Evolutionary conservation across 2,329 filamentous ascomycete genomes (phyloP).

Genomic region (Teratosphaeriaceae sp.): DNA sequence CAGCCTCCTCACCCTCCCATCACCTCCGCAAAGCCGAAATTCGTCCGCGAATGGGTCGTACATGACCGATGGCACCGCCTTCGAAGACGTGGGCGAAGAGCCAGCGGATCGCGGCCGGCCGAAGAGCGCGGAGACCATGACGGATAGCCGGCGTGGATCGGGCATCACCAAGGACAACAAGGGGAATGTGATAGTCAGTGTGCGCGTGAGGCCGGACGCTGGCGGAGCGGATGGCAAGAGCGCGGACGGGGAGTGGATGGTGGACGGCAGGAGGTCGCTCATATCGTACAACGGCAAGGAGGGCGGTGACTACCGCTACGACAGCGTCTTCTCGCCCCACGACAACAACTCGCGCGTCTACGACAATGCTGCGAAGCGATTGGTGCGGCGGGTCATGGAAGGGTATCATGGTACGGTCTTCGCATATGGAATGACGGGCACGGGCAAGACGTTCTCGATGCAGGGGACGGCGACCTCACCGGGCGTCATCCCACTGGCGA

Average conservation of each 20-base stretch:
- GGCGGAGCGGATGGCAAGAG: conserved; percentile 50
- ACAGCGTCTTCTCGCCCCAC: conserved; percentile 92
- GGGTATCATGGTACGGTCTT: conserved; percentile 98
- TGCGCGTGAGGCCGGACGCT: conserved; percentile 81
- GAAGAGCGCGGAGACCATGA: conserved; percentile 25
- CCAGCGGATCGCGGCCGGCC: conserved; percentile 38
- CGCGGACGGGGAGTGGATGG: conserved; percentile 79
- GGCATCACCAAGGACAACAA: conserved; percentile 60
- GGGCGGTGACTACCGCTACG: conserved; percentile 87
- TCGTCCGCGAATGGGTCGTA: conserved; percentile 92
- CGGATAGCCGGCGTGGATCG: conserved; percentile 25
- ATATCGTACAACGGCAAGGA: conserved; percentile 83
- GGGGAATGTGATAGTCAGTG: conserved; percentile 93
- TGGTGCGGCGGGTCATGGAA: conserved; percentile 97
- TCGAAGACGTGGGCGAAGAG: conserved; percentile 67
- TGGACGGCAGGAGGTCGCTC: conserved; percentile 75
- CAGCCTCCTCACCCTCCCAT: conserved; percentile 68
- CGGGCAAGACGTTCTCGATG: conserved; percentile 99
- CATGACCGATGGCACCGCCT: conserved; percentile 81
- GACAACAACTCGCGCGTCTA: conserved; percentile 95
- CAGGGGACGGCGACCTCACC: conserved; percentile 93
- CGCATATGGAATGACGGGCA: conserved; percentile 98
- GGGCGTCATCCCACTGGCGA: conserved; percentile 92
- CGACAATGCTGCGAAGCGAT: conserved; percentile 84
- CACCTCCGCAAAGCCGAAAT: conserved; percentile 79